Base-by-base conservation (phyloP, 139 green algal species). In the Klebsormidium nitens region DNA sequence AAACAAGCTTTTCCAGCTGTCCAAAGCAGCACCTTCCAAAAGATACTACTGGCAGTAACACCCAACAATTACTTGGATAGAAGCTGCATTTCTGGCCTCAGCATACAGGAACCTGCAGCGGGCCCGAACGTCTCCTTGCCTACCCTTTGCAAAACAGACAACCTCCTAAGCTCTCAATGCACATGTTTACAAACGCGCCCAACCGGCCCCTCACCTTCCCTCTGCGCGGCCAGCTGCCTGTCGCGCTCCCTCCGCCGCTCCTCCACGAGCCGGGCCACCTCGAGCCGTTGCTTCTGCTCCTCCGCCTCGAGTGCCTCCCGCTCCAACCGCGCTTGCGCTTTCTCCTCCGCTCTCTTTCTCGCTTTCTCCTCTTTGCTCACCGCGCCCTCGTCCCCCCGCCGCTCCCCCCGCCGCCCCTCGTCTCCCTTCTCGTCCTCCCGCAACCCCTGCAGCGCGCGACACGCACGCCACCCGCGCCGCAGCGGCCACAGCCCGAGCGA, bases 211-310 rank as follows among this genome's bases (percentile, higher is more conserved):
- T 32, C 26, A 23, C 14, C 17, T 5, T 67, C 29, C 40, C 59
- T 14, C 59, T 67, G 19, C 8, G 59, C 59, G 42, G 65, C 64
- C 23, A 55, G 46, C 48, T n/a, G n/a, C 64, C 66, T 31, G 36
- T 75, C 66, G 19, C 68, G 59, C 29, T 40, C 39, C 14, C 42
- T 59, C 60, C 69, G 31, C 69, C 42, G 59, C 60, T 76, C 69
- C 69, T 76, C 69, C 26, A 76, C 69, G 19, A 76, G 37, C 29
- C 60, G 26, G 2, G 69, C 69, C 48, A 76, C 69, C 60, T 76
- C 69, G 6, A 61, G 59, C 2, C 69, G n/a, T 39, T 75, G 67
- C 58, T 28, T 26, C 69, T 28, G 26, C 60, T 76, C 69, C 69
- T 76, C 69, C 17, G 3, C 69, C 69, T 76, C 69, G 2, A 59